Conservation (phyloP, 768 basidiomycete species). For the Scleroderma citrinum region DNA sequence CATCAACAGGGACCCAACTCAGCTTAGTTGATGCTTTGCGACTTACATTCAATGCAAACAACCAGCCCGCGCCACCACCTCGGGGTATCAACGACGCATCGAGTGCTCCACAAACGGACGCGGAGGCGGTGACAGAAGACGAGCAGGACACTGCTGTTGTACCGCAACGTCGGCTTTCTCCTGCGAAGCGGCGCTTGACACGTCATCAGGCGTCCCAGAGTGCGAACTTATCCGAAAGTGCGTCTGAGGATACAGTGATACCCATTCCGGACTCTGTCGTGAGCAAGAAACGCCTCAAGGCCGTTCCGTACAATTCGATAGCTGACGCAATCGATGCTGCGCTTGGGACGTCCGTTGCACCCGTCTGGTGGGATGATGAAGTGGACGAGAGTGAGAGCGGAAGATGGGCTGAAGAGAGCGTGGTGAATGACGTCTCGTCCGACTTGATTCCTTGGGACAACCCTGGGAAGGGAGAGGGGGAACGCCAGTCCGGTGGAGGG, state of each 20-base stretch:
- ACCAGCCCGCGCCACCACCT: not conserved
- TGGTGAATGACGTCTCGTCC: not conserved
- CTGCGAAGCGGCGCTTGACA: constrained; percentile 3
- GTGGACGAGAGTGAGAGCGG: constrained; percentile 3
- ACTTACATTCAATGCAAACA: constrained; percentile 24
- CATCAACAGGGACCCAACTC: not conserved
- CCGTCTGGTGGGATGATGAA: constrained; percentile 14
- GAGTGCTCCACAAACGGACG: constrained; percentile 12
- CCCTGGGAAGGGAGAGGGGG: not conserved
- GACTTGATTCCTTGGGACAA: constrained; percentile 1
- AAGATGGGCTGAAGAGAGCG: not conserved
- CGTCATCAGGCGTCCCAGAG: not conserved
- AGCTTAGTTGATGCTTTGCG: constrained; percentile 20
- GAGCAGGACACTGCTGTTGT: constrained; percentile 7
- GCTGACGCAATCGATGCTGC: constrained; percentile 14
- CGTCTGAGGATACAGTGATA: not conserved
- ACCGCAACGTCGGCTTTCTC: constrained; percentile 8
- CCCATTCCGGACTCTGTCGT: not conserved
- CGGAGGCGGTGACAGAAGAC: constrained; percentile 18
- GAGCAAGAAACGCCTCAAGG: constrained; percentile 13
- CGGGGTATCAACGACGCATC: constrained; percentile 1
- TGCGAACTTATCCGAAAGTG: not conserved
- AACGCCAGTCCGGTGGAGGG: not conserved
- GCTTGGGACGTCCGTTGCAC: constrained; percentile 18
- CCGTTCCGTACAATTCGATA: constrained; percentile 17